Evolutionary conservation across 345 rosid species (phyloP).

Genomic region (Kandelia obovata): DNA sequence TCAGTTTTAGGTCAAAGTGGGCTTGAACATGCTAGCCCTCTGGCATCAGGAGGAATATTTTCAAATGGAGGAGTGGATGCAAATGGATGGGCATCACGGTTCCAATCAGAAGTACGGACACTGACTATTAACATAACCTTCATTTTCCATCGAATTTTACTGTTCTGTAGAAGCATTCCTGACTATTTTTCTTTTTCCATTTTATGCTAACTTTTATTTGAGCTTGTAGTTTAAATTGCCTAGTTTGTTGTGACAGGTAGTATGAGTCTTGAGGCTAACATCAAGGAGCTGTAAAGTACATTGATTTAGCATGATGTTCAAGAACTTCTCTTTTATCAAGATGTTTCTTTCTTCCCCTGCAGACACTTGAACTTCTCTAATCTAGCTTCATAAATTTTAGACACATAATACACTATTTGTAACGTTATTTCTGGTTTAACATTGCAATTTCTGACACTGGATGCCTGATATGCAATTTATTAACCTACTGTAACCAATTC

Average conservation of each 20-base stretch:
- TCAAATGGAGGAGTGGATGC: constrained; percentile 89
- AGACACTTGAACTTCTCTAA: too few relatives aligned
- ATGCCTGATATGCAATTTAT: constrained; percentile 3
- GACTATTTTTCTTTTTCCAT: constrained; percentile 42
- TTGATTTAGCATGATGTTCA: constrained; percentile 15
- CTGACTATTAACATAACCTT: constrained; percentile 98
- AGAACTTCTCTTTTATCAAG: constrained; percentile 20
- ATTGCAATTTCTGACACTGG: constrained; percentile 1
- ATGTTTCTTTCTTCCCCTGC: constrained; percentile 2
- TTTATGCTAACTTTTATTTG: constrained; percentile 52
- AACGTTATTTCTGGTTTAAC: not conserved
- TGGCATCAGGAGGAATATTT: constrained; percentile 86
- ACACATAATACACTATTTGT: not conserved
- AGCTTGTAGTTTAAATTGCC: constrained; percentile 37
- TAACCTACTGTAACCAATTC: not conserved
- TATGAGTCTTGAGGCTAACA: constrained; percentile 36
- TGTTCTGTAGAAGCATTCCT: constrained; percentile 47
- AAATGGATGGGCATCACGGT: constrained; percentile 89
- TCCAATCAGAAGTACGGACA: constrained; percentile 99
- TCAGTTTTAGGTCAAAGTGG: constrained; percentile 97
- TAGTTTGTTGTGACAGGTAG: constrained; percentile 41
- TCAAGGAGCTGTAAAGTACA: constrained; percentile 25
- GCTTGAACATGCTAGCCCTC: constrained; percentile 92
- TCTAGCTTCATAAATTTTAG: not conserved
- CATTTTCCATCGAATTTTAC: constrained; percentile 58